phyloP scores from a whole-genome alignment of 306 rosid species.

The Prunus mira region DNA sequence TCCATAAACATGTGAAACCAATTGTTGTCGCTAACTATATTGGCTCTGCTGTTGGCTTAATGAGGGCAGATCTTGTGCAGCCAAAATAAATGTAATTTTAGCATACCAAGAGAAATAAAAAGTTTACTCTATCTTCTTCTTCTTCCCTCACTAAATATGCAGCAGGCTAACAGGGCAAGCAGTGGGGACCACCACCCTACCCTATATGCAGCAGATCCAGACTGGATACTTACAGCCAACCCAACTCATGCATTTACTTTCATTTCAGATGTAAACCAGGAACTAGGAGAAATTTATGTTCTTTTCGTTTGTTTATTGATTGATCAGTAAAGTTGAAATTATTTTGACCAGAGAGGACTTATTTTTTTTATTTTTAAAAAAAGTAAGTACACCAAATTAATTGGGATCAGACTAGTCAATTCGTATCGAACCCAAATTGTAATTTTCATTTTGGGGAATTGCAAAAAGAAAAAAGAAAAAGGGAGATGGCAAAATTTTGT shows the following conservation, averaged over 20 bases:
- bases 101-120: slow-evolving; percentile 27
- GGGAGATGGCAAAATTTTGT: background rate
- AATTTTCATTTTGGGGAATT: too few relatives aligned
- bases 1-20: background rate
- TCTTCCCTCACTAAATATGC: slow-evolving; percentile 9
- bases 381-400: too few relatives aligned
- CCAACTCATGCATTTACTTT: slow-evolving; percentile 9
- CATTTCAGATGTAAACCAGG: background rate
- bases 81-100: slow-evolving; percentile 23
- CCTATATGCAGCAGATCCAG: slow-evolving; percentile 4
- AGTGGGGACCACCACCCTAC: slow-evolving; percentile 15
- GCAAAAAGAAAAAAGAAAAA: too few relatives aligned
- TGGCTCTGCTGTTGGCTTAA: background rate
- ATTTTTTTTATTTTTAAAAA: too few relatives aligned
- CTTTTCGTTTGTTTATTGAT: too few relatives aligned
- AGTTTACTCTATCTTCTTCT: slow-evolving; percentile 8
- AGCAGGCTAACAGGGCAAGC: slow-evolving; percentile 20
- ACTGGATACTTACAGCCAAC: background rate
- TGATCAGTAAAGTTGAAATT: too few relatives aligned
- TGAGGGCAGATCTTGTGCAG: slow-evolving; percentile 1
- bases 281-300: background rate
- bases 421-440: too few relatives aligned
- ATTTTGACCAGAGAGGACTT: too few relatives aligned
- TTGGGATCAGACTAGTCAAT: background rate
- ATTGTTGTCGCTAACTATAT: background rate